Conservation (phyloP, 2,329 filamentous ascomycete species). For the Diplocarpon mali region DNA sequence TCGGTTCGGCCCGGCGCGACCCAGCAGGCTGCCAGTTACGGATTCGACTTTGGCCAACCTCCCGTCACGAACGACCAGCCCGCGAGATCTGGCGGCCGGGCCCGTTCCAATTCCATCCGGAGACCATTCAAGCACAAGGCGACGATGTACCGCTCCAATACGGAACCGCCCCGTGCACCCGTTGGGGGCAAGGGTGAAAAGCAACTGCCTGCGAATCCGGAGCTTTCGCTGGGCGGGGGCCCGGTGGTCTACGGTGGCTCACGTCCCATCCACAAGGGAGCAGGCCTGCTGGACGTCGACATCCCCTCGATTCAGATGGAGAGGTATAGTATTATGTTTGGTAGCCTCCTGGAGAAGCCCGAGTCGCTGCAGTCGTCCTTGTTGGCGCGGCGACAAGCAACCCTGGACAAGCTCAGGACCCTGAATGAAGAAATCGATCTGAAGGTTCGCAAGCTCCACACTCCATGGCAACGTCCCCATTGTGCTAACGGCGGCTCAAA, state of each 20-base stretch:
- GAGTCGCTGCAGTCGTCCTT: conserved; percentile 26
- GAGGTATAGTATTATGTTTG: conserved; percentile 91
- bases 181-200: conserved; percentile 11
- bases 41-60: conserved; percentile 5
- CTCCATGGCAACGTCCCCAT: conserved; percentile 5
- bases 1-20: conserved; percentile 21
- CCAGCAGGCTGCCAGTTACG: conserved; percentile 6
- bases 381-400: conserved; percentile 47
- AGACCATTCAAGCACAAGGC: conserved; percentile 18
- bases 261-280: conserved; percentile 1
- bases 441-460: conserved; percentile 24
- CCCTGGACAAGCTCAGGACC: conserved; percentile 44
- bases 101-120: conserved; percentile 16
- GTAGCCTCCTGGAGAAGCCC: conserved; percentile 48
- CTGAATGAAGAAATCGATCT: conserved; percentile 35
- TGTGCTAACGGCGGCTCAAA: conserved; percentile 19
- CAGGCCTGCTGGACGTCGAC: conserved; percentile 55
- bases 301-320: conserved; percentile 77
- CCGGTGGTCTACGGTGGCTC: conserved; percentile 6
- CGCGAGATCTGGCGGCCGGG: conserved; percentile 12
- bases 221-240: conserved; percentile 18
- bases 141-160: conserved; percentile 20
- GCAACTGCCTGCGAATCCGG: conserved; percentile 8
- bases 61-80: conserved; percentile 8
- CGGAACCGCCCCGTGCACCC: conserved; percentile 18